A percentile compares a stretch with the other conserved stretches of the same genome.
phyloP scores from a whole-genome alignment of 257 asterid genomes.

The Dorcoceras hygrometricum region DNA sequence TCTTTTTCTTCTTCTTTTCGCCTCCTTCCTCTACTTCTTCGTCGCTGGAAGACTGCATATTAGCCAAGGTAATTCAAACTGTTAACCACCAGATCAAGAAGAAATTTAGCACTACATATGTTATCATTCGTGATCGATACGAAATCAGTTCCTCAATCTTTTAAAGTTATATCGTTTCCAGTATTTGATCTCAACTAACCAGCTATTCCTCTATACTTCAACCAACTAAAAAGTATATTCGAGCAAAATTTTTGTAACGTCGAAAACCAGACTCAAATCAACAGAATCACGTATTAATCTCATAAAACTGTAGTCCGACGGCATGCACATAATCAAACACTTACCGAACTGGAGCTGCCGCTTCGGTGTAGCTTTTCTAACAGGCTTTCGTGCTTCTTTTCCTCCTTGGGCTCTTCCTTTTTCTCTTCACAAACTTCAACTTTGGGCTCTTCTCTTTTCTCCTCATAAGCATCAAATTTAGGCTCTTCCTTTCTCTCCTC shows the following conservation, averaged over 20 bases:
- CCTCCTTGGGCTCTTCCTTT: constrained; percentile 33
- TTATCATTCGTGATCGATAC: not conserved
- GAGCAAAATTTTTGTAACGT: not conserved
- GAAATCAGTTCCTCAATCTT: too few relatives aligned
- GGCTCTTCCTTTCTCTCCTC: not conserved
- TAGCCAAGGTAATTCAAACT: not conserved
- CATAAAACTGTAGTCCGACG: not conserved
- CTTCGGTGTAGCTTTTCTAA: constrained; percentile 50
- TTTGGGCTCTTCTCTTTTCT: not conserved
- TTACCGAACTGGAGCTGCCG: constrained; percentile 71
- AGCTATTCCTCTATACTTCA: too few relatives aligned
- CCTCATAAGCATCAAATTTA: not conserved
- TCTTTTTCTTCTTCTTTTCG: constrained; percentile 74
- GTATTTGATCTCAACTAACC: too few relatives aligned
- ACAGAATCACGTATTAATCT: not conserved
- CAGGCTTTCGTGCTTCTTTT: constrained; percentile 48
- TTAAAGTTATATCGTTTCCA: too few relatives aligned
- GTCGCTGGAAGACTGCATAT: constrained; percentile 69
- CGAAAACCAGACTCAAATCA: not conserved
- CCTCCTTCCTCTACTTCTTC: constrained; percentile 55
- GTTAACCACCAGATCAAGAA: not conserved
- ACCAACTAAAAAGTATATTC: not conserved
- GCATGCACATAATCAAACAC: constrained; percentile 21
- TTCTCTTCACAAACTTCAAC: not conserved
- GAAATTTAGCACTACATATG: not conserved